Conservation (phyloP, 1,139 yeast species). For the Candida labiduridarum region DNA sequence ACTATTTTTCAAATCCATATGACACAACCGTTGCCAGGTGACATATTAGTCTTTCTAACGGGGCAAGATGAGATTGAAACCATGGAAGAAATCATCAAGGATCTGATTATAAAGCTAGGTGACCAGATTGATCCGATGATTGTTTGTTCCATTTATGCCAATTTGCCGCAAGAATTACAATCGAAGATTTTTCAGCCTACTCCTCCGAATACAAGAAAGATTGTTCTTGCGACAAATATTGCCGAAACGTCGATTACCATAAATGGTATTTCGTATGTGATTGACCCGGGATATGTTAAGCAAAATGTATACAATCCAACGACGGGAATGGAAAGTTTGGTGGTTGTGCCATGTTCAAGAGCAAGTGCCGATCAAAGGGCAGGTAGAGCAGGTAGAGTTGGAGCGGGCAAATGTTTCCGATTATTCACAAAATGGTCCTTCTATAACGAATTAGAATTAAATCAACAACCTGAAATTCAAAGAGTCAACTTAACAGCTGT, state of each 20-base stretch:
- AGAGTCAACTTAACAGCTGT: constrained; percentile 90
- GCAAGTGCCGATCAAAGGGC: constrained; percentile 99
- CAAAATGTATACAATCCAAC: constrained; percentile 97
- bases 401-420: constrained; percentile 97
- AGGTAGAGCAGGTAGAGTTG: constrained; percentile 99
- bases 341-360: constrained; percentile 94
- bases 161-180: constrained; percentile 94
- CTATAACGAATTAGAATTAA: constrained; percentile 90
- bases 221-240: constrained; percentile 88
- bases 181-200: constrained; percentile 79
- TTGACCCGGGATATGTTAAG: constrained; percentile 96
- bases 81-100: constrained; percentile 87
- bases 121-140: constrained; percentile 85
- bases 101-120: constrained; percentile 40
- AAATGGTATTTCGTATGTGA: constrained; percentile 96
- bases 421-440: constrained; percentile 91
- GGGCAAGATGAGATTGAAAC: constrained; percentile 99
- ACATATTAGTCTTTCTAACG: constrained; percentile 81
- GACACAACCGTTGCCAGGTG: constrained; percentile 82
- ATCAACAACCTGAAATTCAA: constrained; percentile 93
- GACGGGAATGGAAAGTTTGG: constrained; percentile 88
- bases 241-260: constrained; percentile 98
- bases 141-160: constrained; percentile 93
- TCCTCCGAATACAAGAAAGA: constrained; percentile 91
- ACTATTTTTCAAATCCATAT: constrained; percentile 98